Evolutionary conservation across 192 early-diverging fungal genomes (phyloP).

Genomic region (Coemansia pectinata): DNA sequence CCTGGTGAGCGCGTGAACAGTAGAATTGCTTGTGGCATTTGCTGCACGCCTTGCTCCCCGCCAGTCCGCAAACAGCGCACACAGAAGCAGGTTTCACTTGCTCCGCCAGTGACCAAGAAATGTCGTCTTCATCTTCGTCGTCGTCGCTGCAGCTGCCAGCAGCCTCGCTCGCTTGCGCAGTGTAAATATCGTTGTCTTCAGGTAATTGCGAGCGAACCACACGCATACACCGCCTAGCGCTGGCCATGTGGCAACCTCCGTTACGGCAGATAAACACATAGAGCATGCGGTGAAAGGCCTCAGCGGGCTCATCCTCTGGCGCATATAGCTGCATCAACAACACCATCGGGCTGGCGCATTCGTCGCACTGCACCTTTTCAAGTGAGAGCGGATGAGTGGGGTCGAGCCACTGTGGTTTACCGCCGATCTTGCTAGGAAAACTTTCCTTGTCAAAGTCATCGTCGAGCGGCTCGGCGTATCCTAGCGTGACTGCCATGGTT

Average conservation of each 20-base stretch:
- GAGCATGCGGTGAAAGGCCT: slow-evolving; percentile 88
- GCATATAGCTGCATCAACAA: slow-evolving; percentile 89
- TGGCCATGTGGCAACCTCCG: slow-evolving; percentile 75
- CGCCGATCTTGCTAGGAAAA: slow-evolving; percentile 89
- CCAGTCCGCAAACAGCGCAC: slow-evolving; percentile 73
- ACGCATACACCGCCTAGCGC: slow-evolving; percentile 68
- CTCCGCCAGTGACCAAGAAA: slow-evolving; percentile 21
- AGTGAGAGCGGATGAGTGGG: slow-evolving; percentile 63
- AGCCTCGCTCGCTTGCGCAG: slow-evolving; percentile 7
- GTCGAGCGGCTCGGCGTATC: slow-evolving; percentile 74
- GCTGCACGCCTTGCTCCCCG: slow-evolving; percentile 75
- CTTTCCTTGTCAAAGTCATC: slow-evolving; percentile 58
- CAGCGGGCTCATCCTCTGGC: slow-evolving; percentile 81
- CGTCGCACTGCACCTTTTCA: slow-evolving; percentile 66
- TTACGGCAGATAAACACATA: slow-evolving; percentile 94
- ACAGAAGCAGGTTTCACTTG: slow-evolving; percentile 33
- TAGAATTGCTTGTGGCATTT: slow-evolving; percentile 73
- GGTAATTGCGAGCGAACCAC: slow-evolving; percentile 80
- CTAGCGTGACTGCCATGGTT: slow-evolving; percentile 57
- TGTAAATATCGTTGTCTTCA: slow-evolving; percentile 70
- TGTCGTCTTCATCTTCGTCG: slow-evolving; percentile 40
- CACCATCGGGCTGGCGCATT: slow-evolving; percentile 73
- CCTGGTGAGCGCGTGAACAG: slow-evolving; percentile 85
- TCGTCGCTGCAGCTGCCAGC: slow-evolving; percentile 10
- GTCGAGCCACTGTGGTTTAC: slow-evolving; percentile 82